phyloP scores from a whole-genome alignment of 2,329 filamentous ascomycete species.

The Colletotrichum scovillei region DNA sequence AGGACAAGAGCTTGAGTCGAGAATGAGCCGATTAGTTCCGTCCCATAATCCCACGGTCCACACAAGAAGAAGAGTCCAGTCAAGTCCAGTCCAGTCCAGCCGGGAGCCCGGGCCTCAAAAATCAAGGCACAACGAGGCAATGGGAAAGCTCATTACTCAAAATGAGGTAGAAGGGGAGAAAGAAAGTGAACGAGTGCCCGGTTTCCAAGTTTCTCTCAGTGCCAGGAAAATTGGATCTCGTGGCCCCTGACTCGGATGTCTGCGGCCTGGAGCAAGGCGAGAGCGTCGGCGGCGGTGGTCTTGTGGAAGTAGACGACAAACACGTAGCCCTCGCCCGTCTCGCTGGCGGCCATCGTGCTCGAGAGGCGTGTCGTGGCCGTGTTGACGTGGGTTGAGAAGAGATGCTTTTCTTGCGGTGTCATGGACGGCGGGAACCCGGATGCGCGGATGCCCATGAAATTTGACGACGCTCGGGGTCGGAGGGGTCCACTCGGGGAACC shows the following conservation, averaged over 20 bases:
- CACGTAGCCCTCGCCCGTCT: conserved; percentile 11
- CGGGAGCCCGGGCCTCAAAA: neutral
- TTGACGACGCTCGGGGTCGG: conserved; percentile 31
- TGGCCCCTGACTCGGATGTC: conserved; percentile 33
- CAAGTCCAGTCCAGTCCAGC: neutral
- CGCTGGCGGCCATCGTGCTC: conserved; percentile 30
- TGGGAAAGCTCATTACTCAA: neutral
- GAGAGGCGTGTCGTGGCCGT: conserved; percentile 28
- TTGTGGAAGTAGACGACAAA: conserved; percentile 35
- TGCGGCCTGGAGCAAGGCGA: conserved; percentile 25
- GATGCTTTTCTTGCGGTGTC: conserved; percentile 31
- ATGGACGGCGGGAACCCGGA: conserved; percentile 26
- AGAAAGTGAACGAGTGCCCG: neutral
- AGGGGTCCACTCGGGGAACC: conserved; percentile 34
- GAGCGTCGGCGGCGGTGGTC: conserved; percentile 26
- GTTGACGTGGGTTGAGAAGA: conserved; percentile 31
- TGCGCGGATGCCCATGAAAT: conserved; percentile 31
- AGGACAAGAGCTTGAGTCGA: neutral
- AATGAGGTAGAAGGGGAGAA: neutral
- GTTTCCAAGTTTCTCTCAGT: conserved; percentile 5
- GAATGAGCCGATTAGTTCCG: neutral
- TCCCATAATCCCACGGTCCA: neutral
- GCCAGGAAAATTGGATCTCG: conserved; percentile 31
- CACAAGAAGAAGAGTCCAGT: neutral
- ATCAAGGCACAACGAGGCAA: neutral